phyloP scores from a whole-genome alignment of 768 basidiomycete genomes.

The Boletus edulis region DNA sequence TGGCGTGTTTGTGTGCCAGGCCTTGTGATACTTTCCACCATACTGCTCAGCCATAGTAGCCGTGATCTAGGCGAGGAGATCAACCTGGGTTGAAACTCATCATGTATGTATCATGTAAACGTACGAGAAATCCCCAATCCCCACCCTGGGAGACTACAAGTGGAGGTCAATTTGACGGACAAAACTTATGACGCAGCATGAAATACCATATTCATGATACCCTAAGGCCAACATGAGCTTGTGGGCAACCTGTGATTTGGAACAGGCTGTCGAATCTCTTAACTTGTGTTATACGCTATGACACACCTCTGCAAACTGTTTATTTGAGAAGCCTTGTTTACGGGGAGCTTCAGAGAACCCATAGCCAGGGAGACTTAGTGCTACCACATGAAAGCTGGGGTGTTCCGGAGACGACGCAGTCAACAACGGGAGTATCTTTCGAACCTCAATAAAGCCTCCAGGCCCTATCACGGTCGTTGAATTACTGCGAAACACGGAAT shows the following conservation, averaged over 20 bases:
- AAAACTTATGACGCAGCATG: no score
- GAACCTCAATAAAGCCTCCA: conserved; percentile 45
- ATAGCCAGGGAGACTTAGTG: conserved; percentile 55
- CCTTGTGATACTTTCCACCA: conserved; percentile 44
- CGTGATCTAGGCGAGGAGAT: conserved; percentile 31
- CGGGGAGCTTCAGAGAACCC: conserved; percentile 59
- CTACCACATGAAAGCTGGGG: conserved; percentile 64
- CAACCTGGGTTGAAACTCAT: background rate
- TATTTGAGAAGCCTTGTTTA: conserved; percentile 46
- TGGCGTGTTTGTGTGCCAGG: conserved; percentile 51
- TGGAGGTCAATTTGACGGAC: background rate
- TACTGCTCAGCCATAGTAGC: conserved; percentile 32
- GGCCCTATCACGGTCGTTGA: conserved; percentile 42
- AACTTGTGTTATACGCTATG: background rate
- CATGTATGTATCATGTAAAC: background rate
- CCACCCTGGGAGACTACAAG: conserved; percentile 46
- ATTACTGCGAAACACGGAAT: background rate
- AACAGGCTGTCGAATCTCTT: background rate
- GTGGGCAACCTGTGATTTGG: conserved; percentile 36
- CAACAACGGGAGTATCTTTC: conserved; percentile 56
- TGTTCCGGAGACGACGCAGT: conserved; percentile 37
- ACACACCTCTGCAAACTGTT: conserved; percentile 56
- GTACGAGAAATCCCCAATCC: conserved; percentile 44
- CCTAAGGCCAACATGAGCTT: conserved; percentile 50
- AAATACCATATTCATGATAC: conserved; percentile 46